Conservation (phyloP, 1,284 basidiomycete genomes). For the Cystobasidium sp. region DNA sequence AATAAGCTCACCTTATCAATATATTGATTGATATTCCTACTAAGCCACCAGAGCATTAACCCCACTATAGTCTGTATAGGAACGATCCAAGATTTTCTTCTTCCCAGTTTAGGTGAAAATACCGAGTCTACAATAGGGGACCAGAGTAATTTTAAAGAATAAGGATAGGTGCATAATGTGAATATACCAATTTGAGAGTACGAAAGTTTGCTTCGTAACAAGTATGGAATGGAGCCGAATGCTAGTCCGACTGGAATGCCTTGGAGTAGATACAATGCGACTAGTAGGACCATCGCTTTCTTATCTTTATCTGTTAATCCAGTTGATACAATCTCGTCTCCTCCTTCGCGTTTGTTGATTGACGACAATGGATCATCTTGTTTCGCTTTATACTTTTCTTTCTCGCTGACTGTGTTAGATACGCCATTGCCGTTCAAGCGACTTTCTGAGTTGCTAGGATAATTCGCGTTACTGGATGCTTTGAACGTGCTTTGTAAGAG, state of each 20-base stretch:
- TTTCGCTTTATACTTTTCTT: conserved; percentile 25
- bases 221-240: conserved; percentile 90
- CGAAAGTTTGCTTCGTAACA: conserved; percentile 89
- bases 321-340: neutral
- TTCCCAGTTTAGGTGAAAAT: conserved; percentile 78
- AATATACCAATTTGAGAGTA: conserved; percentile 97
- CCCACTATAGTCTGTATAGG: conserved; percentile 94
- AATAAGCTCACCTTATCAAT: conserved; percentile 72
- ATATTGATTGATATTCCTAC: conserved; percentile 75
- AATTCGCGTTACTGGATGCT: neutral
- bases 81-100: conserved; percentile 98
- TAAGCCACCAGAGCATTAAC: conserved; percentile 83
- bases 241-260: conserved; percentile 84
- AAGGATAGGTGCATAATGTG: conserved; percentile 92
- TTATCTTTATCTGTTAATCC: conserved; percentile 67
- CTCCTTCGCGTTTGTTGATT: conserved; percentile 2
- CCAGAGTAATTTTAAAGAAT: conserved; percentile 96
- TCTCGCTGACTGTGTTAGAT: conserved; percentile 7
- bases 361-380: conserved; percentile 19
- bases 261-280: conserved; percentile 89
- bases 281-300: conserved; percentile 80
- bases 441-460: neutral
- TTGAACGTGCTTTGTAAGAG: neutral
- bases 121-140: conserved; percentile 95
- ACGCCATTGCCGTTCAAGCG: neutral